Evolutionary conservation across 2,329 filamentous ascomycete species (phyloP), one percentile per base, ranked within the genome.

Genomic region (Rugonectria rugulosa): DNA sequence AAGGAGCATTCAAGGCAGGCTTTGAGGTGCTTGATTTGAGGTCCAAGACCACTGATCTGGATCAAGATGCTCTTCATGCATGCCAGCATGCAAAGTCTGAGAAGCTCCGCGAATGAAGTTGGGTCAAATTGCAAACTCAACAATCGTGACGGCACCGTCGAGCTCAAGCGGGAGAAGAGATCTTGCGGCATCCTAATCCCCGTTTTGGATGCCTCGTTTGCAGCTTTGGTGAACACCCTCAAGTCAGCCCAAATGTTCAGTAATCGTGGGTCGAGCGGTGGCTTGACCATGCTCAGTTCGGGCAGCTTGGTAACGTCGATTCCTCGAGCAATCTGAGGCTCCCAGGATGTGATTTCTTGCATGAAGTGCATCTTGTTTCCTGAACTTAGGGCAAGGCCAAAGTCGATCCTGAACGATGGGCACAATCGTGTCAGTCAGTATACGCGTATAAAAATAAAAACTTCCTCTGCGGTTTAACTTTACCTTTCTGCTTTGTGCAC

Each of bases 231-330:
- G 27, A 68, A 66, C n/a, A 65, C 59, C 3, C 45, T 58, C 0
- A 70, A 43, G 42, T 68, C 68, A 15, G 57, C 49, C 61, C 64
- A 67, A 9, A 65, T 42, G 21, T 64, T 58, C 3, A 64, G 15
- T 1, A 70, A 55, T 10, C 56, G 58, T 7, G 47, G 47, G 31
- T 70, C 63, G 2, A 44, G 56, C 6, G 11, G 31, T 6, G 56
- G 50, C 6, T 49, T 24, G 12, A 55, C 41, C 37, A 45, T 46
- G 31, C 32, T 38, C 3, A 64, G 34, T 34, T 63, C 60, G 8
- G 56, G 31, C 24, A 49, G 43, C 17, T 27, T 54, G 19, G 12
- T 36, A 1, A 34, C 29, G 9, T 40, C 40, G 7, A 43, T 24
- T 6, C 32, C 43, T 1, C 24, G 51, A 20, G 57, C 53, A 24